Percentiles rank a stretch among this genome's conserved stretches.
Evolutionary conservation across 768 basidiomycete species (phyloP).

Genomic region (Lentinula lateritia): DNA sequence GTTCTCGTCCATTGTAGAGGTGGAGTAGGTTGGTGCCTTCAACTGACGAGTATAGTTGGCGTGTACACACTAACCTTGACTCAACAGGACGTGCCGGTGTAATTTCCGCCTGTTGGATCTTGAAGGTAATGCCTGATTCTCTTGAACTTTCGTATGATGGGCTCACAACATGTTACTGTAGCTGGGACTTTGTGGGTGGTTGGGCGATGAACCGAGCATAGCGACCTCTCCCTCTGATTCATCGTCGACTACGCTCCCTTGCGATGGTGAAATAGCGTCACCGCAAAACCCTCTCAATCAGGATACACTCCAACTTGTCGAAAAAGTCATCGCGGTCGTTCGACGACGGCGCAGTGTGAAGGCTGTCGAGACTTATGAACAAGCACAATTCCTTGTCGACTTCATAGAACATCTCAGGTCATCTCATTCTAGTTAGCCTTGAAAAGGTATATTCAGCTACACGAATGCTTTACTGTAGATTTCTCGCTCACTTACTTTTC

Average conservation of each 20-base stretch:
- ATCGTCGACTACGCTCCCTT: background rate
- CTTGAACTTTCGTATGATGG: background rate
- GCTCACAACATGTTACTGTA: constrained; percentile 26
- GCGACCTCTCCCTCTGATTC: constrained; percentile 8
- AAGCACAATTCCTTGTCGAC: constrained; percentile 78
- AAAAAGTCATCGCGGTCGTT: constrained; percentile 68
- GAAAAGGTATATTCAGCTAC: background rate
- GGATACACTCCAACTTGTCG: constrained; percentile 62
- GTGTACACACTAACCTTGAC: background rate
- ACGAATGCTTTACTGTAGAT: background rate
- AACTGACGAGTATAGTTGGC: background rate
- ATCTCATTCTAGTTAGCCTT: background rate
- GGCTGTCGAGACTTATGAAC: constrained; percentile 91
- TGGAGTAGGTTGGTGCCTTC: constrained; percentile 51
- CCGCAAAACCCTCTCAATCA: constrained; percentile 21
- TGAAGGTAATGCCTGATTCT: constrained; percentile 20
- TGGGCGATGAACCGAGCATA: constrained; percentile 19
- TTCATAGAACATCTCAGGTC: constrained; percentile 59
- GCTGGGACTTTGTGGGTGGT: constrained; percentile 83
- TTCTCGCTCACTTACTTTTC: background rate
- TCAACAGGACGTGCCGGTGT: constrained; percentile 70
- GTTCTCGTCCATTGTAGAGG: constrained; percentile 90
- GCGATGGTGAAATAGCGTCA: background rate
- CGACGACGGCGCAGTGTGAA: constrained; percentile 77
- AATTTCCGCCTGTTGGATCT: constrained; percentile 87